A percentile compares a stretch with the other conserved stretches of the same genome.
Conservation (phyloP, 306 rosid genomes). For the Cucumis melo region DNA sequence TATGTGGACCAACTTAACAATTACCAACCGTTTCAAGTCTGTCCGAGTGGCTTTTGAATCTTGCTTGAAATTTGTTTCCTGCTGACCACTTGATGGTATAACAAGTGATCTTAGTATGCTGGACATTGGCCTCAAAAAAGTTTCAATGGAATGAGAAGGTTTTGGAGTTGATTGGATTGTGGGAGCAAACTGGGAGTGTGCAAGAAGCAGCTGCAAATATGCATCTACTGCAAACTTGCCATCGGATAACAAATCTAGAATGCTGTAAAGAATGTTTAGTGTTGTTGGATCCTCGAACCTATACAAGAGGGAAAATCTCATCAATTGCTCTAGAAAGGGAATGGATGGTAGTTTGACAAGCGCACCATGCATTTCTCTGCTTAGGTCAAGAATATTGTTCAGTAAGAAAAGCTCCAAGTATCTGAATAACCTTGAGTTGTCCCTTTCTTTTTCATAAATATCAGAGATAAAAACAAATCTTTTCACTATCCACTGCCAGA, state of each 20-base stretch:
- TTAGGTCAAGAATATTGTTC: constrained; percentile 41
- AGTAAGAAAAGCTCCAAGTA: constrained; percentile 49
- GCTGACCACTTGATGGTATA: constrained; percentile 27
- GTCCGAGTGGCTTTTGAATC: constrained; percentile 14
- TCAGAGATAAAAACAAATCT: constrained; percentile 30
- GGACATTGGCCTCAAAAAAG: constrained; percentile 53
- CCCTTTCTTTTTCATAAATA: constrained; percentile 25
- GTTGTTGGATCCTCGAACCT: constrained; percentile 63
- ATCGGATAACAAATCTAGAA: constrained; percentile 34
- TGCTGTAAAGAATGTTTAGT: constrained; percentile 36
- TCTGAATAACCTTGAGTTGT: constrained; percentile 30
- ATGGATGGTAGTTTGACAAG: constrained; percentile 40
- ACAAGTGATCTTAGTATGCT: constrained; percentile 55
- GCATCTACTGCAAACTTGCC: constrained; percentile 40
- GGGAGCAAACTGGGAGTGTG: constrained; percentile 80
- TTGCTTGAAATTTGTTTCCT: constrained; percentile 18
- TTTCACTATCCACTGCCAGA: constrained; percentile 54
- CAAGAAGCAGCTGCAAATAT: constrained; percentile 60
- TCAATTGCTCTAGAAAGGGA: constrained; percentile 56
- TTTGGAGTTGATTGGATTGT: constrained; percentile 33
- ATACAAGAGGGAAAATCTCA: constrained; percentile 51
- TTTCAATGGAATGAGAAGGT: constrained; percentile 33
- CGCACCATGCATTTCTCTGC: constrained; percentile 28
- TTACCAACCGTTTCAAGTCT: constrained; percentile 37
- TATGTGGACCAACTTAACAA: constrained; percentile 45